Evolutionary conservation across 306 rosid species (phyloP), one percentile per base, ranked within the genome.

Genomic region (Malus fusca): DNA sequence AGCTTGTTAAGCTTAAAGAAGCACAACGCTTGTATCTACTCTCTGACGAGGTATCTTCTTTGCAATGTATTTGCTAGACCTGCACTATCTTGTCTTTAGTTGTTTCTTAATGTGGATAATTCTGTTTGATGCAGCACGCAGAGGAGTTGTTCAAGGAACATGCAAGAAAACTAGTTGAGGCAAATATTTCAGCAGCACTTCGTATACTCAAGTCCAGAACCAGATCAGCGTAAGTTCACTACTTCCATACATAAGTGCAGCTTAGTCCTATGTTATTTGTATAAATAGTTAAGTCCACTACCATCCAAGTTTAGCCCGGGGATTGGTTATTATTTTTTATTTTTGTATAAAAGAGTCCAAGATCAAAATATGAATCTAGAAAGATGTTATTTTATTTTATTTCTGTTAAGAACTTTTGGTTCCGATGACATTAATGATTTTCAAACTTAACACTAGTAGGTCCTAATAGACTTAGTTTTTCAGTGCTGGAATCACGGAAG

Each of bases 141-240:
- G 90, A 25, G 76, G 88, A 87, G 85, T 87, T 92, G 84, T 92
- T 95, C 69, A 92, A 77, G 82, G 92, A 83, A 87, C 95, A 72
- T 13, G 77, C 83, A 60, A 85, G 98, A 90, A 92, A 89, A 81
- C 80, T 95, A 84, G 93, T 84, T 1, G 99, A 90, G 85, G 89
- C 84, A 88, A 89, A 85, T 75, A 86, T 95, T 76, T 83, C 97
- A 28, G 81, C 74, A 70, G 97, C 98, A 19, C 83, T 95, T 31
- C 74, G 69, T 63, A 31, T 69, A 59, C 90, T 92, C 63, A 95
- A 92, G 83, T 89, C 97, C 72, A 90, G 99, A 82, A 75, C 98
- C 75, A 90, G 92, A 87, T 80, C 96, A 79, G 84, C 6, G 99
- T 95, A 90, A 76, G 92, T 73, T 71, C 76, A 37, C 80, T 64